Base-by-base conservation (phyloP, 208 protist genomes). In the Trypanosoma caninum region DNA sequence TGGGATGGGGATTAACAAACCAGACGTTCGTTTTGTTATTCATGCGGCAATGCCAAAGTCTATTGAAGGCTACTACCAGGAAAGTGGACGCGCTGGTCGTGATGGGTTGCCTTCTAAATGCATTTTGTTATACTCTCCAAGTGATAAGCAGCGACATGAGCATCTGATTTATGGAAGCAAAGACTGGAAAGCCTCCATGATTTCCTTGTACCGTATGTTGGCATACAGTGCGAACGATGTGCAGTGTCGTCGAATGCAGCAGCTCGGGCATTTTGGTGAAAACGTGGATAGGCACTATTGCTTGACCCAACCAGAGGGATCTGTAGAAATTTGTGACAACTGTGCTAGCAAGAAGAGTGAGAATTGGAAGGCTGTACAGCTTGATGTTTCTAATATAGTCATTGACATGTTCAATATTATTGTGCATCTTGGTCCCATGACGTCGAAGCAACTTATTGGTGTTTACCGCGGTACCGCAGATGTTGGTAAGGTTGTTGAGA, bases 1-100 rank as follows among this genome's bases (percentile, higher is more conserved):
- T 70, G 98, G 97, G 25, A 99, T 99, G 97, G 98, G 96, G 54
- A 98, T 99, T 65, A 97, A 99, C 74, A 99, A 99, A 55, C 88
- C 94, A 5, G 94, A 99, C 65, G 97, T 99, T 5, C 89, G 98
- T 44, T 98, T 95, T 69, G 97, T 99, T 33, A 90, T 99, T 47
- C 98, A 99, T 81, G 85, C 96, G 10, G 74, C 87, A 10, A 87
- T 99, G 66, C 97, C 98, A 0, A 98, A 98, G 76, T 97, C 82
- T 7, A 84, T 99, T 41, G 98, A 99, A 74, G 94, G 85, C 9
- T 99, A 99, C 71, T 98, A 98, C 72, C 98, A 99, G 64, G 97
- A 99, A 67, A 97, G 82, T 59, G 98, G 97, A 23, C 83, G 98
- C 41, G 97, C 97, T 4, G 97, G 97, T 0, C 84, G 98, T 55